phyloP scores from a whole-genome alignment of 441 rosid genomes.

The Croton setiger region DNA sequence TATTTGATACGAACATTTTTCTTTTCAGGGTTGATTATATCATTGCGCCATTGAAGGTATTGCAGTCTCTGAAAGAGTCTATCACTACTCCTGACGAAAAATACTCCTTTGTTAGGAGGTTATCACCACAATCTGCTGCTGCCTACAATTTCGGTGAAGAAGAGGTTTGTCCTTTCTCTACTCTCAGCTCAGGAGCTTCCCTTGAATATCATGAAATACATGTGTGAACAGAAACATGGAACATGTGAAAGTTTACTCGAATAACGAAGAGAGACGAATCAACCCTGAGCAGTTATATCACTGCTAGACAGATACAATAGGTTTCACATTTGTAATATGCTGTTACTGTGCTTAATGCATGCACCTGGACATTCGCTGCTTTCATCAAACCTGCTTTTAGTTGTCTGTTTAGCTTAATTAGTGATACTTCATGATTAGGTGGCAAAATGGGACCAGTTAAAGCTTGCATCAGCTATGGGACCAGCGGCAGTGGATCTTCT shows the following conservation, averaged over 20 bases:
- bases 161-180: conserved; percentile 51
- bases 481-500: conserved; percentile 91
- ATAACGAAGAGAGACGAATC: background rate
- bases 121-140: conserved; percentile 73
- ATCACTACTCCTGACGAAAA: conserved; percentile 65
- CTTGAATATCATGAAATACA: background rate
- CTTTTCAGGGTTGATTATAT: conserved; percentile 77
- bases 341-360: background rate
- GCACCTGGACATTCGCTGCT: background rate
- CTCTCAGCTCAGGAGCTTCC: background rate
- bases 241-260: background rate
- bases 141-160: conserved; percentile 64
- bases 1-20: conserved; percentile 3
- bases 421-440: conserved; percentile 40
- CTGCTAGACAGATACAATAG: background rate
- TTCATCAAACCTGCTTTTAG: background rate
- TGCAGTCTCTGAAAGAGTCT: conserved; percentile 87
- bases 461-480: conserved; percentile 83
- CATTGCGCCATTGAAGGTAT: conserved; percentile 83
- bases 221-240: background rate
- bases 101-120: conserved; percentile 59
- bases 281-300: background rate
- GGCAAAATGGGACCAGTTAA: conserved; percentile 75
- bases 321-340: background rate
- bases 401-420: background rate